Evolutionary conservation across 148 eudicot species (phyloP).

Genomic region (Rhododendron simsii): DNA sequence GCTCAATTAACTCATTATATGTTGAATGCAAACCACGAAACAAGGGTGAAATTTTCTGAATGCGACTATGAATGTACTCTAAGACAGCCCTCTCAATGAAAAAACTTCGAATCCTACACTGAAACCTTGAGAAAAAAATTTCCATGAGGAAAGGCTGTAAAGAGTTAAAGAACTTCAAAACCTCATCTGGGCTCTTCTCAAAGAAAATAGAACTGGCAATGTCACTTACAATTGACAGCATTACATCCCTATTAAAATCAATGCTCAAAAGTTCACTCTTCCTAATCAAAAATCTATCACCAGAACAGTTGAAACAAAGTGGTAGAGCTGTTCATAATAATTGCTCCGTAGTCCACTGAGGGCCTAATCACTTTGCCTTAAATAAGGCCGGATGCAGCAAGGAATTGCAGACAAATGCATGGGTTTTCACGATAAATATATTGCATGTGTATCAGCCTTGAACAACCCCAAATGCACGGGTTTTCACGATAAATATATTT

Average conservation of each 20-base stretch:
- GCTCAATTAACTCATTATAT: conserved; percentile 43
- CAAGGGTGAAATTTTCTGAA: conserved; percentile 52
- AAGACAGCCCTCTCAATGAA: conserved; percentile 32
- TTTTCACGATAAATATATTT: no score
- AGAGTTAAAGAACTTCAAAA: conserved; percentile 57
- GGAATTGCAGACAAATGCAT: conserved; percentile 28
- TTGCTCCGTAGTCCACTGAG: conserved; percentile 71
- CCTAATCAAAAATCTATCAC: conserved; percentile 46
- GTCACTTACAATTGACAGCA: conserved; percentile 58
- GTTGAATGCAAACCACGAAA: conserved; percentile 42
- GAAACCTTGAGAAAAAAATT: conserved; percentile 62
- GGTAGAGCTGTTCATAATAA: conserved; percentile 68
- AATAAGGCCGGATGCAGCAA: conserved; percentile 55
- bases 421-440: no score
- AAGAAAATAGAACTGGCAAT: conserved; percentile 57
- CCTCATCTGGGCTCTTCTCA: conserved; percentile 70
- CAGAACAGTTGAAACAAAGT: conserved; percentile 46
- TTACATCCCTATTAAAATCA: conserved; percentile 51
- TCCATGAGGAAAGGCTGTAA: conserved; percentile 88
- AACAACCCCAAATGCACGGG: background rate
- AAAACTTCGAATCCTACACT: conserved; percentile 66
- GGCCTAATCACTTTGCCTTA: conserved; percentile 35
- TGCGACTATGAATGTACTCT: conserved; percentile 31
- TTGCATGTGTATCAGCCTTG: no score
- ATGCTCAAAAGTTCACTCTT: conserved; percentile 49